These are phyloP conservation scores for Lodderomyces metapsilosis DNA, from an alignment of 1,139 yeast genomes.

Conservation along the genomic window DNA sequence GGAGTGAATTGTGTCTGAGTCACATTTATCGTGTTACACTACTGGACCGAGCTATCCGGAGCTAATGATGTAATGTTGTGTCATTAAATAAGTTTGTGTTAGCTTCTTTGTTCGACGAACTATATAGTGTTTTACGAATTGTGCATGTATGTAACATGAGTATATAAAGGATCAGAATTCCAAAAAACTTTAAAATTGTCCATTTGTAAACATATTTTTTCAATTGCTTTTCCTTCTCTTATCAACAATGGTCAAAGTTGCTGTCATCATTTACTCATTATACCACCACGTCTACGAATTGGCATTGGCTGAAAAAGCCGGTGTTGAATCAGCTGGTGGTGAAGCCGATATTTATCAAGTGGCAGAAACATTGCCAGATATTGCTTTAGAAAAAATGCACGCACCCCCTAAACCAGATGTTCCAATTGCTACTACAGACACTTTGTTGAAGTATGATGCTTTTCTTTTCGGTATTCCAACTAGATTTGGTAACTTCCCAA, in stretches of 20 bases:
- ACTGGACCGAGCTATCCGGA: too few species aligned
- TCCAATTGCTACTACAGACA: constrained; percentile 67
- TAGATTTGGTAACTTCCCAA: constrained; percentile 78
- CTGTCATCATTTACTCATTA: constrained; percentile 74
- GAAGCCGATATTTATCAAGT: constrained; percentile 71
- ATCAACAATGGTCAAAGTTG: constrained; percentile 48
- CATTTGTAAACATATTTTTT: not conserved
- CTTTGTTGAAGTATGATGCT: constrained; percentile 65
- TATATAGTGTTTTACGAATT: too few species aligned
- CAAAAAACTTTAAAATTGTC: too few species aligned
- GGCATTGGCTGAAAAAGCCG: constrained; percentile 69
- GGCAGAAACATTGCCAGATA: constrained; percentile 71
- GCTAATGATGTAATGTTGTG: too few species aligned
- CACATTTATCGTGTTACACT: too few species aligned
- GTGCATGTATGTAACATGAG: too few species aligned
- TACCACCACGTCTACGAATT: constrained; percentile 74
- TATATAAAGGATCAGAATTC: too few species aligned
- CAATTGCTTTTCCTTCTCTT: too few species aligned
- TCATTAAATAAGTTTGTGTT: too few species aligned
- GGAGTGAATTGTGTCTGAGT: too few species aligned
- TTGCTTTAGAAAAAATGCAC: constrained; percentile 57
- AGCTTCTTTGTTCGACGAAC: too few species aligned
- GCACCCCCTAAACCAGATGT: constrained; percentile 65
- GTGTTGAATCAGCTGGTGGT: constrained; percentile 75
- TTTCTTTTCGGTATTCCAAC: constrained; percentile 82